Evolutionary conservation across 768 basidiomycete species (phyloP).

Genomic region (Cystobasidium ongulense): DNA sequence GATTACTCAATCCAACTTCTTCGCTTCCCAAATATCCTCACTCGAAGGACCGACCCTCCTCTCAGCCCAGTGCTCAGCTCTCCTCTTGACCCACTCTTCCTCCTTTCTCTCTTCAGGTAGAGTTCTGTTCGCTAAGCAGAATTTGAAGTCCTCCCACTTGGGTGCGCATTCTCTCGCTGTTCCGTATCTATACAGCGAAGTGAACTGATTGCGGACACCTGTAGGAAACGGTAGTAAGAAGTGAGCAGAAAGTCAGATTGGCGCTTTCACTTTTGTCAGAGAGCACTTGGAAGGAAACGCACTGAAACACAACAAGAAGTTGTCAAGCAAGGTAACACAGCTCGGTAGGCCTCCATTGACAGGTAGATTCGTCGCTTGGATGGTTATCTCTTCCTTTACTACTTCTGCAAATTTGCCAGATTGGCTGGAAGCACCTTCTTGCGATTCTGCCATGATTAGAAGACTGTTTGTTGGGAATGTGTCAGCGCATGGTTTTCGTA

Average conservation of each 20-base stretch:
- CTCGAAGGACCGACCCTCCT: constrained; percentile 69
- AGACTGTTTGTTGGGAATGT: not conserved
- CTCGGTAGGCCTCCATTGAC: constrained; percentile 41
- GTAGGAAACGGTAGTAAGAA: not conserved
- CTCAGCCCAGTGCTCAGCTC: constrained; percentile 92
- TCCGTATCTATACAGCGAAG: constrained; percentile 79
- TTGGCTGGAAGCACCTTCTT: not conserved
- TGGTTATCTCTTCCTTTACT: constrained; percentile 40
- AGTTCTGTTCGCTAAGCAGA: constrained; percentile 75
- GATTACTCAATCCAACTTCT: constrained; percentile 52
- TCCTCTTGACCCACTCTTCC: constrained; percentile 71
- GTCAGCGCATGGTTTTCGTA: not conserved
- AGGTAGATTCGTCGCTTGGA: constrained; percentile 36
- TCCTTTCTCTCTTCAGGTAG: constrained; percentile 67
- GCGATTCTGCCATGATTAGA: not conserved
- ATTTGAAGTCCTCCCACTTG: constrained; percentile 88
- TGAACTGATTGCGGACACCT: constrained; percentile 74
- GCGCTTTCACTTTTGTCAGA: too few relatives aligned
- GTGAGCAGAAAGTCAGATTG: not conserved
- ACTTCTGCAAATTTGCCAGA: constrained; percentile 30
- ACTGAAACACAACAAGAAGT: constrained; percentile 48
- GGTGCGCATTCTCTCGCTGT: constrained; percentile 60
- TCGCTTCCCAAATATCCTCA: constrained; percentile 87
- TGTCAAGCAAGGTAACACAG: constrained; percentile 44
- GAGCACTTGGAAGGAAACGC: constrained; percentile 1